Base-by-base conservation (phyloP, 2,329 filamentous ascomycete genomes). In the Tothia fuscella region DNA sequence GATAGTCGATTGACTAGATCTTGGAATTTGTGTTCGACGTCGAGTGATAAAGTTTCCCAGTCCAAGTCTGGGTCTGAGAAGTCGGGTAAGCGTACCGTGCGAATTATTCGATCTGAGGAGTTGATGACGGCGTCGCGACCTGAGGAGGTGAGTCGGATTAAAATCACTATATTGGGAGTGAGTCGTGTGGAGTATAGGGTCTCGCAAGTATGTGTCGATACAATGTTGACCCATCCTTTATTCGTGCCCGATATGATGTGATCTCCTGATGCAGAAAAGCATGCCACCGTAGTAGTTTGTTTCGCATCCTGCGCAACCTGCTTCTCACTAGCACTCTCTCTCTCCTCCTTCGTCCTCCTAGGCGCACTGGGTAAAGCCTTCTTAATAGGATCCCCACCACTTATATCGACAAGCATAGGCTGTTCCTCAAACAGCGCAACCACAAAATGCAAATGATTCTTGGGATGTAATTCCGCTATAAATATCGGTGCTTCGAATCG, bases 1-100 rank as follows among this genome's bases (percentile, higher is more conserved):
- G 83, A 87, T 10, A 96, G 66, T 33, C 83, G 78, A 56, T 98
- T 96, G 38, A 98, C 91, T 3, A 96, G 82, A 56, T 98, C 93
- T 60, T 96, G 88, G 53, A 96, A 98, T 57, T 95, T 96, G 65
- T 98, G 91, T 61, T 98, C 89, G 10, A 95, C 76, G 30, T 91
- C 84, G 30, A 98, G 70, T 53, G 89, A 81, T 53, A 98, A 81
- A 21, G 82, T 89, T 52, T 93, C 82, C 16, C 82, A 76, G 50
- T 93, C 83, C 32, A 93, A 71, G 52, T 82, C 19, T 12, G 63
- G 61, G 25, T 63, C 58, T 24, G 56, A 56, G 16, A 80, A 71
- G 53, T 95, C 84, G 1, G 93, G 91, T 50, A 98, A 72, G 48
- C 86, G 77, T 50, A 98, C 81, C 1, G 91, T 95, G 47, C 93